Percentiles rank a stretch among this genome's conserved stretches.
phyloP scores from a whole-genome alignment of 305 asterid genomes.

The Stenogyne calaminthoides region DNA sequence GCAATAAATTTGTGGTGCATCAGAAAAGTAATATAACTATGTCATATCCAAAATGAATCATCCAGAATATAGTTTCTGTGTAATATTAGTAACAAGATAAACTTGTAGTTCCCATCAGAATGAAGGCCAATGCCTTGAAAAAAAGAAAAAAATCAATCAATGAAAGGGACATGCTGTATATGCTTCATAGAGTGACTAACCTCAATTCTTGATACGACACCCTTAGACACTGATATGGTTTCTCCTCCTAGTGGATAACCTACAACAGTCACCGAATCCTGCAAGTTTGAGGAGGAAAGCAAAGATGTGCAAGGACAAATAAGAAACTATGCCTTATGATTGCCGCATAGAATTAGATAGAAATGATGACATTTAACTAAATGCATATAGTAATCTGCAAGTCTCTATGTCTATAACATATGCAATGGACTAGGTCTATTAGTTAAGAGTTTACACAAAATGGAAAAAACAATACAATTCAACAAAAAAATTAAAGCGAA shows the following conservation, averaged over 20 bases:
- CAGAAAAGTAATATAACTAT: too few relatives aligned
- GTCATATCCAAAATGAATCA: not conserved
- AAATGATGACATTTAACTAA: constrained; percentile 4
- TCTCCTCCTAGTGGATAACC: constrained; percentile 99
- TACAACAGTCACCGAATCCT: constrained; percentile 93
- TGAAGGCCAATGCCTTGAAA: constrained; percentile 13
- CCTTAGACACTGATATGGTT: constrained; percentile 94
- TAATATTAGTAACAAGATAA: too few relatives aligned
- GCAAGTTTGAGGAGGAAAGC: constrained; percentile 31
- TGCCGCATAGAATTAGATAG: constrained; percentile 6
- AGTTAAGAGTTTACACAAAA: constrained; percentile 9
- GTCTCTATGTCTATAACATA: constrained; percentile 5
- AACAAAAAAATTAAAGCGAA: not conserved
- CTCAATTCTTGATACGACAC: constrained; percentile 96
- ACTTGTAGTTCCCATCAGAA: not conserved
- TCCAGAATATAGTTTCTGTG: not conserved
- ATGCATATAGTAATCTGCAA: constrained; percentile 15
- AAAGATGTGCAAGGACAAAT: constrained; percentile 17
- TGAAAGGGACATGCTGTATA: not conserved
- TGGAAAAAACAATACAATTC: not conserved
- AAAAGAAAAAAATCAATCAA: not conserved
- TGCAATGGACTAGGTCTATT: constrained; percentile 19
- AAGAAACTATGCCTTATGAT: not conserved
- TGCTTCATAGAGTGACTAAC: constrained; percentile 42
- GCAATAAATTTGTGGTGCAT: not conserved